Percentiles rank a stretch among this genome's conserved stretches.
Evolutionary conservation across 2,329 filamentous ascomycete species (phyloP).

Genomic region (Anthostomella pinea): DNA sequence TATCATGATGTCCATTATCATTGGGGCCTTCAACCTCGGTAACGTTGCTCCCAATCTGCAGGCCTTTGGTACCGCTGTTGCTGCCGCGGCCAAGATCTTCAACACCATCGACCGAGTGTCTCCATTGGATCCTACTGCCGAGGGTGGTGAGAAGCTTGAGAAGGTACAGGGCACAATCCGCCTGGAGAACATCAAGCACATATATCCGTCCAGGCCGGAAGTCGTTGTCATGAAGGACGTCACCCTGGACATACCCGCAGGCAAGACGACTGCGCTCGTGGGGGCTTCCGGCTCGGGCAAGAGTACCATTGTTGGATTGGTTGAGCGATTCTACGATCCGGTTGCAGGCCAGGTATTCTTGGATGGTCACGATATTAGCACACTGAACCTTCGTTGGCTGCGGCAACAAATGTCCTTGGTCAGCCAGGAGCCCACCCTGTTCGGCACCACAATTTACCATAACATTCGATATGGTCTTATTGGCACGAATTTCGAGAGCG

Average conservation of each 20-base stretch:
- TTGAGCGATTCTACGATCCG: conserved; percentile 92
- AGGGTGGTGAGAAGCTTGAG: conserved; percentile 70
- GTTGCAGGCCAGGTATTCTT: conserved; percentile 75
- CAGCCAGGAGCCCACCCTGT: conserved; percentile 88
- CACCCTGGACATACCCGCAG: conserved; percentile 74
- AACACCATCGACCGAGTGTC: conserved; percentile 87
- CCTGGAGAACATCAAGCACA: conserved; percentile 80
- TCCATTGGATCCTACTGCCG: conserved; percentile 73
- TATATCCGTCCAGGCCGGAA: conserved; percentile 90
- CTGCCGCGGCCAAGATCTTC: conserved; percentile 88
- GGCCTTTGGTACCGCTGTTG: conserved; percentile 79
- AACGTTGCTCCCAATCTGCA: conserved; percentile 84
- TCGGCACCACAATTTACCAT: conserved; percentile 81
- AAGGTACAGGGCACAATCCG: conserved; percentile 74
- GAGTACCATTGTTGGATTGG: conserved; percentile 86
- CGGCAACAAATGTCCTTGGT: conserved; percentile 90
- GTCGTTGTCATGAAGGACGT: conserved; percentile 86
- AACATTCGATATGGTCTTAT: conserved; percentile 92
- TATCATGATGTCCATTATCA: conserved; percentile 86
- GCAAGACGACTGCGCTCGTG: conserved; percentile 89
- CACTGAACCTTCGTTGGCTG: conserved; percentile 84
- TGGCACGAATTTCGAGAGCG: conserved; percentile 72
- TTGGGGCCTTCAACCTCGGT: conserved; percentile 87
- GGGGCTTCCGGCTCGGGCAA: conserved; percentile 94
- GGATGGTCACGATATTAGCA: conserved; percentile 78